A percentile compares a stretch with the other conserved stretches of the same genome.
Conservation (phyloP, 345 rosid genomes). For the Eucalyptus marginata region DNA sequence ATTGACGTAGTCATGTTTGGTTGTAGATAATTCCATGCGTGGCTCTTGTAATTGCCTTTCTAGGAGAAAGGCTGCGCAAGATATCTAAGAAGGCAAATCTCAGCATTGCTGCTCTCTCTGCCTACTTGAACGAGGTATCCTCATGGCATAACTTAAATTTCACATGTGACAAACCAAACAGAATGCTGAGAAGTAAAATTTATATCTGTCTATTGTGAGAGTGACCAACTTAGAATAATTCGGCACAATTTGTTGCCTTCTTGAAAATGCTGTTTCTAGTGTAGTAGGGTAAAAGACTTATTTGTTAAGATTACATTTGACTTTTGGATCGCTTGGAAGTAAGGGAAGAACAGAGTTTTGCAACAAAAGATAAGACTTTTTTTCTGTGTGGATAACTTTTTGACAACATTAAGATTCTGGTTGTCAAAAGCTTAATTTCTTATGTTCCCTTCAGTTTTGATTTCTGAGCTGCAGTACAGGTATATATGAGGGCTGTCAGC, state of each 20-base stretch:
- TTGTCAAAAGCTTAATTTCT: not conserved
- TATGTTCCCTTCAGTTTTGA: not conserved
- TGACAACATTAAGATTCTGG: not conserved
- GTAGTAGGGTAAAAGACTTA: not conserved
- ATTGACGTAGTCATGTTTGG: not conserved
- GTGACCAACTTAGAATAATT: not conserved
- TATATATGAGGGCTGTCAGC: not conserved
- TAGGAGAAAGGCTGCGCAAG: conserved; percentile 65
- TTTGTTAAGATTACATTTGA: not conserved
- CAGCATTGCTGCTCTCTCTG: conserved; percentile 60
- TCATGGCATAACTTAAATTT: not conserved
- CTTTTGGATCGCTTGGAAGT: not conserved
- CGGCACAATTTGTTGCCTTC: not conserved
- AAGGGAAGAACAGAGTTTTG: not conserved
- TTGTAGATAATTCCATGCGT: conserved; percentile 63
- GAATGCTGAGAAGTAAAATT: not conserved
- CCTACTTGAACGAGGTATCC: conserved; percentile 78
- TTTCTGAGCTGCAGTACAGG: not conserved
- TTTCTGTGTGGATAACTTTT: not conserved
- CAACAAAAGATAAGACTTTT: not conserved
- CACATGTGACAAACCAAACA: not conserved
- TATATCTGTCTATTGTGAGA: not conserved
- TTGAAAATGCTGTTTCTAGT: not conserved
- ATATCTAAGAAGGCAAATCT: conserved; percentile 70
- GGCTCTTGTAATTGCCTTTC: conserved; percentile 55